Percentiles rank a stretch among this genome's conserved stretches.
Conservation (phyloP, 23 red algal species). For the Chondrus crispus region DNA sequence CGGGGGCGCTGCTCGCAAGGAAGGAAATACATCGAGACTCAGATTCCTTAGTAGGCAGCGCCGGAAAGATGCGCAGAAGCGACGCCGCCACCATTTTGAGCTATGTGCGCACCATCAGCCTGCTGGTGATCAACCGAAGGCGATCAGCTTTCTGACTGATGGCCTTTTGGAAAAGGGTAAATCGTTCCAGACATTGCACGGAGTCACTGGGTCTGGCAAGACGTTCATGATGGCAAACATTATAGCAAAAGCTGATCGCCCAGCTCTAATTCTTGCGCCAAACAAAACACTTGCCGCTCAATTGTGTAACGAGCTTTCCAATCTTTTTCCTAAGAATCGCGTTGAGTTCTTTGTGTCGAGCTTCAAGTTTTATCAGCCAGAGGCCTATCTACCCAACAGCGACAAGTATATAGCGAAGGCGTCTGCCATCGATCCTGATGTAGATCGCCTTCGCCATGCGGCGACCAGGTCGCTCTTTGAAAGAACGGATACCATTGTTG, state of each 20-base stretch:
- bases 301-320: conserved; percentile 66
- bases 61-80: neutral
- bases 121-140: conserved; percentile 72
- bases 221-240: conserved; percentile 88
- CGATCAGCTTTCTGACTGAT: conserved; percentile 44
- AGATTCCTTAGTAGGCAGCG: neutral
- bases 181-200: conserved; percentile 72
- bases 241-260: conserved; percentile 52
- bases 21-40: neutral
- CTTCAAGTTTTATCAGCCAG: conserved; percentile 81
- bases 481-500: conserved; percentile 74
- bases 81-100: conserved; percentile 3
- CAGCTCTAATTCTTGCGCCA: conserved; percentile 78
- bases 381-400: conserved; percentile 68
- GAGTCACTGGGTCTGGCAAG: conserved; percentile 84
- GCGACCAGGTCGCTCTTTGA: conserved; percentile 79
- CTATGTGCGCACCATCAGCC: conserved; percentile 50
- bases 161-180: neutral
- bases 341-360: conserved; percentile 87
- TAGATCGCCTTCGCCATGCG: conserved; percentile 81
- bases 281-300: conserved; percentile 94
- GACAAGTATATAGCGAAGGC: conserved; percentile 91
- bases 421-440: conserved; percentile 67
- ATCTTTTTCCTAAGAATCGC: conserved; percentile 68
- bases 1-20: too few species aligned